Conservation (phyloP, 441 rosid species). For the Populus hybrid region DNA sequence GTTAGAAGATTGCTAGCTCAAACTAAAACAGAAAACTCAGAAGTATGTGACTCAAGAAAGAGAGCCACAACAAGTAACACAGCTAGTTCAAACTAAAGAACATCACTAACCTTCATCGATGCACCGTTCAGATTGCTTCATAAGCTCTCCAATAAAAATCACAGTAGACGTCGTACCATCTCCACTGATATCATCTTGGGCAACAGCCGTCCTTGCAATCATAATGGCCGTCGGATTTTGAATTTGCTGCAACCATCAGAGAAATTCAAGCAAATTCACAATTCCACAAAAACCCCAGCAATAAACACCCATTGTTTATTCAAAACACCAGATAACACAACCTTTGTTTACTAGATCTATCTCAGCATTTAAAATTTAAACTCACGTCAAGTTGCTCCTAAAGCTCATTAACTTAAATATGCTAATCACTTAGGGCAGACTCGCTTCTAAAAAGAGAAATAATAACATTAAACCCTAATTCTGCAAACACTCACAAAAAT, state of each 20-base stretch:
- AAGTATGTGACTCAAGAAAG: neutral
- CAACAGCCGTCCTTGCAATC: conserved; percentile 98
- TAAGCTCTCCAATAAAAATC: conserved; percentile 92
- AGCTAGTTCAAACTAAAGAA: neutral
- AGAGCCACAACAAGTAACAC: neutral
- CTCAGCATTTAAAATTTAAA: neutral
- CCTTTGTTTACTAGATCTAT: neutral
- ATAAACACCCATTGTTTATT: neutral
- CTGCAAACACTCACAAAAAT: neutral
- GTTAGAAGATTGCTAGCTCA: too few species aligned
- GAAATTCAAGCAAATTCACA: neutral
- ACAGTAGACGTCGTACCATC: conserved; percentile 98
- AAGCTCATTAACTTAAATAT: neutral
- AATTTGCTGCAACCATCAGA: conserved; percentile 68
- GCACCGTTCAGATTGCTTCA: conserved; percentile 93
- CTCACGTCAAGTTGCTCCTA: neutral
- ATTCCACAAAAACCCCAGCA: conserved; percentile 25
- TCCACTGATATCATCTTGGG: conserved; percentile 93
- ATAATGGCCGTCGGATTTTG: conserved; percentile 94
- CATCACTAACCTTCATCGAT: conserved; percentile 76
- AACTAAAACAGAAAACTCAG: neutral
- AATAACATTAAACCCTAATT: neutral
- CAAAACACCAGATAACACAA: conserved; percentile 21
- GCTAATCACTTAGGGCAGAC: neutral
- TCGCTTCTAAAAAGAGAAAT: neutral